These are phyloP conservation scores for Phytomonas francai DNA, from an alignment of 208 protist species.

Conservation along the genomic window DNA sequence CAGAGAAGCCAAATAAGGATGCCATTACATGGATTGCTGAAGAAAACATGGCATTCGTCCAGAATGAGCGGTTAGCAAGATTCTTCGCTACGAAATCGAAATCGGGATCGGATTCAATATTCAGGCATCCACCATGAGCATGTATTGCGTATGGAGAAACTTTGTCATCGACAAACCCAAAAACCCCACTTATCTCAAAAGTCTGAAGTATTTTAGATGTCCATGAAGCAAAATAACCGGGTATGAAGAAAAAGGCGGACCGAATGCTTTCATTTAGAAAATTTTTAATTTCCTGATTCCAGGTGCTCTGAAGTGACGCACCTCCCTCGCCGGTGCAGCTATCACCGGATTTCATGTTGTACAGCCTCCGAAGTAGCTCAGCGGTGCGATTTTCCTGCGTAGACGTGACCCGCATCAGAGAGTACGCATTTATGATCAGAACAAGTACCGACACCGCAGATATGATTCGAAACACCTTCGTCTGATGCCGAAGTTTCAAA, in stretches of 20 bases:
- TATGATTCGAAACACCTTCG: slow-evolving; percentile 28
- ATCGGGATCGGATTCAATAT: slow-evolving; percentile 11
- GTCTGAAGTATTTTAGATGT: not conserved
- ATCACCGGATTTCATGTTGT: slow-evolving; percentile 17
- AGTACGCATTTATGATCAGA: slow-evolving; percentile 24
- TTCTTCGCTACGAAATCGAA: slow-evolving; percentile 24
- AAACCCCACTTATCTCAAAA: not conserved
- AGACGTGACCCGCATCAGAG: slow-evolving; percentile 12
- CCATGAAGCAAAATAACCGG: not conserved
- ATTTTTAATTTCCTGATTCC: not conserved
- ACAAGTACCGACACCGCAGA: slow-evolving; percentile 20
- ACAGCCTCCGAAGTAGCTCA: slow-evolving; percentile 30
- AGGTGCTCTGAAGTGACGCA: not conserved
- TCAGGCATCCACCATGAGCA: not conserved
- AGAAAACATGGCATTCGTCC: slow-evolving; percentile 18
- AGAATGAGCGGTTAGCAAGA: slow-evolving; percentile 23
- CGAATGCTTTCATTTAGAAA: not conserved
- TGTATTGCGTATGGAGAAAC: not conserved
- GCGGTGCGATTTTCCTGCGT: slow-evolving; percentile 25
- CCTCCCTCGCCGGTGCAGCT: not conserved
- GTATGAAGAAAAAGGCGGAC: not conserved
- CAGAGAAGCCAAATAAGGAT: slow-evolving; percentile 23
- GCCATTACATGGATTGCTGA: slow-evolving; percentile 20
- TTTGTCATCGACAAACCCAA: not conserved
- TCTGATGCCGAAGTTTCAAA: slow-evolving; percentile 28